A percentile compares a stretch with the other conserved stretches of the same genome.
Conservation (phyloP, 306 rosid species). For the Casuarina cunninghamiana region DNA sequence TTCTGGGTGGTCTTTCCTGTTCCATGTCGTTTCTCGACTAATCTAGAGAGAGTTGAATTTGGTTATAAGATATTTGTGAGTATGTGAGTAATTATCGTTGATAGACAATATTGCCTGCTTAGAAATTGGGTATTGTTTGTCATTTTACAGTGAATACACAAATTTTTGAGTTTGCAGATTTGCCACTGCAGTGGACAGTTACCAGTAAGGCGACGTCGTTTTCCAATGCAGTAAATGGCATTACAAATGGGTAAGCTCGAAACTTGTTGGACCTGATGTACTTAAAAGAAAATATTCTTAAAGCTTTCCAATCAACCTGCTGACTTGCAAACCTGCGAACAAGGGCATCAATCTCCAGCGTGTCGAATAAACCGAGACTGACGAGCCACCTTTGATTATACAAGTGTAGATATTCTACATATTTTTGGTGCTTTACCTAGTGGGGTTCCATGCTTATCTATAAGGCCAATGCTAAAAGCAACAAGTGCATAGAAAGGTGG, state of each 20-base stretch:
- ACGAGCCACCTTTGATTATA: background rate
- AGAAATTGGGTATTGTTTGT: too few species aligned
- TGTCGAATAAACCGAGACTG: background rate
- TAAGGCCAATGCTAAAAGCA: background rate
- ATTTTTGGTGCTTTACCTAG: background rate
- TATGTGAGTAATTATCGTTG: too few species aligned
- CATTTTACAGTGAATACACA: too few species aligned
- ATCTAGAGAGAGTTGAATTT: too few species aligned
- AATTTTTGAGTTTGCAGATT: background rate
- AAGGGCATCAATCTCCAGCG: background rate
- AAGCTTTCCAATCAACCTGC: background rate
- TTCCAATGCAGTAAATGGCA: background rate
- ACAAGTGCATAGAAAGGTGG: background rate
- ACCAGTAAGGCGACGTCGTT: too few species aligned
- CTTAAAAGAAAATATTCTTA: background rate
- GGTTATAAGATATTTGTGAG: too few species aligned
- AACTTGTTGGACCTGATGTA: background rate
- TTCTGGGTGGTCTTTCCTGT: too few species aligned
- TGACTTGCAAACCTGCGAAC: background rate
- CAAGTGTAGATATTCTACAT: background rate
- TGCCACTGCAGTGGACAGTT: background rate
- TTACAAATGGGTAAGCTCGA: background rate
- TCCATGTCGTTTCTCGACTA: too few species aligned
- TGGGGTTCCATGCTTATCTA: background rate
- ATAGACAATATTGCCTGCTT: too few species aligned